phyloP scores from a whole-genome alignment of 176 grass and related monocot species.

The Lolium multiflorum region DNA sequence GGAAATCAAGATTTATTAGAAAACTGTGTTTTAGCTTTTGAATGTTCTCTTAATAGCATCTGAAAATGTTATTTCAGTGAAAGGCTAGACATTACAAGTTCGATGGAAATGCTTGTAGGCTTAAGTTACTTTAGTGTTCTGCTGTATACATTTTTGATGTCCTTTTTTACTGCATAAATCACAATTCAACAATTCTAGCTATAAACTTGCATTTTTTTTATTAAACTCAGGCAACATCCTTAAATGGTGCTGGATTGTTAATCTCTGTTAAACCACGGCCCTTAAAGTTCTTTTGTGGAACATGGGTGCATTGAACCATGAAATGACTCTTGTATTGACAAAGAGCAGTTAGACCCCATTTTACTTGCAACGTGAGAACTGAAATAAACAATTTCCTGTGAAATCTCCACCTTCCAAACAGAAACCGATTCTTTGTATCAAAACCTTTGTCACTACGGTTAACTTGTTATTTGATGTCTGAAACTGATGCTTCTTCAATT shows the following conservation, averaged over 20 bases:
- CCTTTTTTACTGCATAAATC: neutral
- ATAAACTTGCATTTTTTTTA: neutral
- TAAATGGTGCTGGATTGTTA: neutral
- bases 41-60: neutral
- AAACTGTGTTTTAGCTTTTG: constrained; percentile 14
- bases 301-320: neutral
- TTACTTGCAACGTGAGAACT: neutral
- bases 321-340: neutral
- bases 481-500: constrained; percentile 10
- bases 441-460: neutral
- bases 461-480: neutral
- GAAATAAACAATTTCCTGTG: neutral
- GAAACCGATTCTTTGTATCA: neutral
- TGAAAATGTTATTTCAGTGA: neutral
- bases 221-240: constrained; percentile 8
- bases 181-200: neutral
- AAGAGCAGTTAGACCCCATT: neutral
- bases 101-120: constrained; percentile 9
- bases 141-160: neutral
- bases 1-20: neutral
- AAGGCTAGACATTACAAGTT: neutral
- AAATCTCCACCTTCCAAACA: neutral
- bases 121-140: constrained; percentile 9
- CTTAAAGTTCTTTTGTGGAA: neutral
- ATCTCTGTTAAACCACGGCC: neutral